Percentiles rank a stretch among this genome's conserved stretches.
Conservation (phyloP, 2,329 filamentous ascomycete genomes). For the Exophiala viscosa region DNA sequence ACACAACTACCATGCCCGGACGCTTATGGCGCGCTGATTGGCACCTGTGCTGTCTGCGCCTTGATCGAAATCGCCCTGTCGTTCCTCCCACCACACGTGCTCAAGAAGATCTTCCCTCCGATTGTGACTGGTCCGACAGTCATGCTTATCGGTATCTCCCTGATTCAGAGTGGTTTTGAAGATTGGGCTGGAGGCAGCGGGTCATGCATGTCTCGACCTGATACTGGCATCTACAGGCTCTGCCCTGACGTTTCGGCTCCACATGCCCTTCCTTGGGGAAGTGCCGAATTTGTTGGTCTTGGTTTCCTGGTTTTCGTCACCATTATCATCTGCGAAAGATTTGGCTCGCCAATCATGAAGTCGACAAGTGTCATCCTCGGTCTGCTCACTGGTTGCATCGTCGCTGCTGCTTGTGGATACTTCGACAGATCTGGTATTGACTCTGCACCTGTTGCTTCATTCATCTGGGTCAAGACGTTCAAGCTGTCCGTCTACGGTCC, state of each 20-base stretch:
- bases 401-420: slow-evolving; percentile 63
- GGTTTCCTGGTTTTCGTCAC: slow-evolving; percentile 66
- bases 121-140: slow-evolving; percentile 66
- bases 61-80: slow-evolving; percentile 61
- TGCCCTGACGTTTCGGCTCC: slow-evolving; percentile 59
- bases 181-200: slow-evolving; percentile 67
- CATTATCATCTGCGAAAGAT: slow-evolving; percentile 66
- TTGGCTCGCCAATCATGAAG: slow-evolving; percentile 68
- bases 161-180: slow-evolving; percentile 61
- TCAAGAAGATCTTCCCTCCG: slow-evolving; percentile 64
- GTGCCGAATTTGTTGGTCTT: slow-evolving; percentile 62
- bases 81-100: slow-evolving; percentile 58
- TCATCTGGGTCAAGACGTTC: slow-evolving; percentile 69
- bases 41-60: slow-evolving; percentile 49
- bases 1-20: slow-evolving; percentile 60
- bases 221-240: slow-evolving; percentile 49
- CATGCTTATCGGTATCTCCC: slow-evolving; percentile 62
- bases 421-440: slow-evolving; percentile 59
- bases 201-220: slow-evolving; percentile 38
- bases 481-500: slow-evolving; percentile 62
- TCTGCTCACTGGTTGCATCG: slow-evolving; percentile 63
- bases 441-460: slow-evolving; percentile 60
- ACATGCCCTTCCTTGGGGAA: slow-evolving; percentile 59
- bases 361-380: slow-evolving; percentile 63
- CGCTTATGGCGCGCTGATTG: slow-evolving; percentile 64